A percentile compares a stretch with the other conserved stretches of the same genome.
Evolutionary conservation across 768 basidiomycete species (phyloP).

Genomic region (Thelephora aurantiotincta): DNA sequence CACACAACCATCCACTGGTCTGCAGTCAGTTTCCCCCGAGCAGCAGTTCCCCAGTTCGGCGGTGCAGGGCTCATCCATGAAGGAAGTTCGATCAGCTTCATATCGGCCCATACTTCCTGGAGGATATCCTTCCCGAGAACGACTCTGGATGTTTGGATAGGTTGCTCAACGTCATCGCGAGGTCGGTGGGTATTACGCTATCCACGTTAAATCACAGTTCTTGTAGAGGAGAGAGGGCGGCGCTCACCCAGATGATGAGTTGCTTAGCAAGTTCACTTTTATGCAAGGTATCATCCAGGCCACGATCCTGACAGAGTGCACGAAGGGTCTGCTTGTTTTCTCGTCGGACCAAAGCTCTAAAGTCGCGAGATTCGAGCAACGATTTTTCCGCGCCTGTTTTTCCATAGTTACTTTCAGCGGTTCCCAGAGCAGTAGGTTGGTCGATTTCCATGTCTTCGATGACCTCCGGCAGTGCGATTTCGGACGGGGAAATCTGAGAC

Average conservation of each 20-base stretch:
- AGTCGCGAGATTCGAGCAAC: not conserved
- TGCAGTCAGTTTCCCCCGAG: too few relatives aligned
- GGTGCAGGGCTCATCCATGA: constrained; percentile 19
- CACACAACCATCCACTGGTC: too few relatives aligned
- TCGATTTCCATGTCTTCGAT: too few relatives aligned
- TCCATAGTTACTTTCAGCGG: not conserved
- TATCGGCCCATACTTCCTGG: constrained; percentile 16
- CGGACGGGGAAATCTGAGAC: too few relatives aligned
- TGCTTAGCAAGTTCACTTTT: not conserved
- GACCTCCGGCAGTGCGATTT: too few relatives aligned
- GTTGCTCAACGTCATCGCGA: too few relatives aligned
- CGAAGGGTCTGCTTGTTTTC: not conserved
- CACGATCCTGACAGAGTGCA: not conserved
- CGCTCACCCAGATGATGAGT: not conserved
- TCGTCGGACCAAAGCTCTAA: not conserved
- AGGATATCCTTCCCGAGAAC: constrained; percentile 19
- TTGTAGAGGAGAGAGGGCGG: not conserved
- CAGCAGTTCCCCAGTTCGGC: constrained; percentile 20
- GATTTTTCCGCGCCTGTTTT: not conserved
- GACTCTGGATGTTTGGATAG: too few relatives aligned
- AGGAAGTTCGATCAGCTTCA: constrained; percentile 15
- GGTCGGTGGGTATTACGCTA: too few relatives aligned
- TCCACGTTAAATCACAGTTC: not conserved
- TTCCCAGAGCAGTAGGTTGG: not conserved
- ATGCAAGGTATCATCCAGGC: not conserved